Evolutionary conservation across 495 filamentous ascomycete species (phyloP).

Genomic region (Aspergillus funiculosus): DNA sequence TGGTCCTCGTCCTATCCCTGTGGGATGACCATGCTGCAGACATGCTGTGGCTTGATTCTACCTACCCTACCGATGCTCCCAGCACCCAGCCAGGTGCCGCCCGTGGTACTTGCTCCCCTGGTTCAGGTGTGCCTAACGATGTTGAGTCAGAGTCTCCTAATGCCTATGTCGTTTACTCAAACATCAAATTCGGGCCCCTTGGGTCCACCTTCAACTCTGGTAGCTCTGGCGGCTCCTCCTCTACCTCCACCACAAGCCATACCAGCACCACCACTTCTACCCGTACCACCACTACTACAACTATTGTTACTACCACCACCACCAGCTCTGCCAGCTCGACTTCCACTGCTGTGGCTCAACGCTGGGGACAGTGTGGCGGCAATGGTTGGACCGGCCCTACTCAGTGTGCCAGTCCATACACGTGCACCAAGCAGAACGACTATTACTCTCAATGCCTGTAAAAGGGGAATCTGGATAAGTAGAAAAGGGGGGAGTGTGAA

Average conservation of each 20-base stretch:
- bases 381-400: slow-evolving; percentile 35
- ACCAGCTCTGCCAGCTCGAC: slow-evolving; percentile 16
- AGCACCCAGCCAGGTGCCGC: slow-evolving; percentile 52
- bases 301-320: slow-evolving; percentile 17
- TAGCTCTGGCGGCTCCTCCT: slow-evolving; percentile 8
- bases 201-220: slow-evolving; percentile 49
- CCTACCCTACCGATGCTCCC: slow-evolving; percentile 54
- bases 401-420: slow-evolving; percentile 33
- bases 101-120: slow-evolving; percentile 58
- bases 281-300: slow-evolving; percentile 9
- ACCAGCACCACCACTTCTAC: slow-evolving; percentile 22
- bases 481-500: neutral
- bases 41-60: slow-evolving; percentile 78
- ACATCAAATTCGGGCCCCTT: slow-evolving; percentile 64
- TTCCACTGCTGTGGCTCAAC: slow-evolving; percentile 17
- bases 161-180: slow-evolving; percentile 58
- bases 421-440: slow-evolving; percentile 32
- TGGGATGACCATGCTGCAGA: slow-evolving; percentile 68
- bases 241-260: slow-evolving; percentile 9
- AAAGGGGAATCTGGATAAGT: neutral
- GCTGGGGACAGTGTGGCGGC: slow-evolving; percentile 44
- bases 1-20: slow-evolving; percentile 67
- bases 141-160: slow-evolving; percentile 52
- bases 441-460: slow-evolving; percentile 40
- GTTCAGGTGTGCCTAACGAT: slow-evolving; percentile 54